phyloP scores from a whole-genome alignment of 306 rosid species.

The Cajanus cajan region DNA sequence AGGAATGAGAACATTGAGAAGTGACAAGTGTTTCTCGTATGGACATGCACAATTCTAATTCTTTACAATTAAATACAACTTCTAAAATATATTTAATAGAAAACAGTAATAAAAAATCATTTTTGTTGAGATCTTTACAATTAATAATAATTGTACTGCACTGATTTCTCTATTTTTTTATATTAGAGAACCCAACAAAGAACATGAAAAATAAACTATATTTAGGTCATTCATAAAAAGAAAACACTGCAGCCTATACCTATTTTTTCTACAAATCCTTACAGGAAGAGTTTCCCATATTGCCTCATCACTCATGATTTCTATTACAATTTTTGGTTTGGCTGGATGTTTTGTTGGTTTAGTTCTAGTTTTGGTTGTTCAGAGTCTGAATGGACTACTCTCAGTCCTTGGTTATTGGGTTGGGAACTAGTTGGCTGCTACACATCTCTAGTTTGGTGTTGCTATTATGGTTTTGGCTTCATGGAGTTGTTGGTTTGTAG shows the following conservation, averaged over 20 bases:
- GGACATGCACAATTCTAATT: not conserved
- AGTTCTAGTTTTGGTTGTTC: too few relatives aligned
- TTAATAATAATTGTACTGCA: too few relatives aligned
- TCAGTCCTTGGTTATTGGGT: too few relatives aligned
- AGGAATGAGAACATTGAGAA: slow-evolving; percentile 14
- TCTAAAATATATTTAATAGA: not conserved
- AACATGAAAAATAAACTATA: not conserved
- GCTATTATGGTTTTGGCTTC: too few relatives aligned
- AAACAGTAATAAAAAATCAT: slow-evolving; percentile 8
- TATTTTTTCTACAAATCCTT: slow-evolving; percentile 37
- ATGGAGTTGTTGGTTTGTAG: too few relatives aligned
- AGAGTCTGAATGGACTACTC: too few relatives aligned
- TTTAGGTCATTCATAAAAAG: not conserved
- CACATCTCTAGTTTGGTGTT: too few relatives aligned
- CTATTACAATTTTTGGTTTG: too few relatives aligned
- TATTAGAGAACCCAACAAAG: slow-evolving; percentile 17
- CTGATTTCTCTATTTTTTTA: slow-evolving; percentile 10
- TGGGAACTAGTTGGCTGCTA: too few relatives aligned
- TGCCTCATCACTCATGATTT: slow-evolving; percentile 83
- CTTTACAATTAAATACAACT: not conserved
- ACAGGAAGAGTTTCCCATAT: slow-evolving; percentile 98
- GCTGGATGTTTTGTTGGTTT: too few relatives aligned
- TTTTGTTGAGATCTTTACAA: not conserved
- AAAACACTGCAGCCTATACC: slow-evolving; percentile 9
- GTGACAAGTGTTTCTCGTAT: slow-evolving; percentile 3